Base-by-base conservation (phyloP, 352 stramenopile species). In the Saprolegnia diclina region DNA sequence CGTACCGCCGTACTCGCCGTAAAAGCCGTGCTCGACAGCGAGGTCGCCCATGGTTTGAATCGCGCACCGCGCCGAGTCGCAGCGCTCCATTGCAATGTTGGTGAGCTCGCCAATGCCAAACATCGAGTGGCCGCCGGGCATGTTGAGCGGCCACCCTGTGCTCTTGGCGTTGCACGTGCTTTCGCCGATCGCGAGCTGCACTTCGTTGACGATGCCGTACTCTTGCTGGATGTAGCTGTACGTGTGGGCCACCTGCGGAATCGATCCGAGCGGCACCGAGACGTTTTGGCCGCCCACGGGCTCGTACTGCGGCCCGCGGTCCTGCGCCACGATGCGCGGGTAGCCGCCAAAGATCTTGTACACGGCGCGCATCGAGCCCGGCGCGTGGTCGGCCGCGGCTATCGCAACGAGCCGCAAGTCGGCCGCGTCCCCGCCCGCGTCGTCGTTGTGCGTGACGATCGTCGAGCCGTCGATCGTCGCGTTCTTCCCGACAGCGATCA, bases 131-230 rank as follows among this genome's bases (percentile, higher is more conserved):
- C 72, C 70, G 4, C 65, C 55, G 21, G 65, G 65, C n/a, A 67
- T 67, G 48, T 18, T 19, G 11, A 10, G 56, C 40, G 61, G 77
- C 76, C 53, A 67, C 64, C 53, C 54, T 78, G 66, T 40, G 5
- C 55, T 72, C 59, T 77, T 74, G 42, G 73, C 75, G 29, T 64
- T 76, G 61, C 81, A 91, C 18, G 82, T 93, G 40, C 73, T 85
- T 78, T 91, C 85, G 26, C 81, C 81, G 37, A 93, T 91, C 5
- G 62, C 77, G 5, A 91, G 67, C 65, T 86, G 73, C 46, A 84
- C 69, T 73, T 93, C 81, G 73, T 93, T 93, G 29, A 90, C 79
- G 45, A 87, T 79, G 45, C 75, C 81, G 57, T 93, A 93, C 18
- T 78, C 80, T 52, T 85, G 81, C 68, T 91, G 83, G 26, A 89